Conservation (phyloP, 176 grass and related monocot genomes). For the Cymbopogon citratus region DNA sequence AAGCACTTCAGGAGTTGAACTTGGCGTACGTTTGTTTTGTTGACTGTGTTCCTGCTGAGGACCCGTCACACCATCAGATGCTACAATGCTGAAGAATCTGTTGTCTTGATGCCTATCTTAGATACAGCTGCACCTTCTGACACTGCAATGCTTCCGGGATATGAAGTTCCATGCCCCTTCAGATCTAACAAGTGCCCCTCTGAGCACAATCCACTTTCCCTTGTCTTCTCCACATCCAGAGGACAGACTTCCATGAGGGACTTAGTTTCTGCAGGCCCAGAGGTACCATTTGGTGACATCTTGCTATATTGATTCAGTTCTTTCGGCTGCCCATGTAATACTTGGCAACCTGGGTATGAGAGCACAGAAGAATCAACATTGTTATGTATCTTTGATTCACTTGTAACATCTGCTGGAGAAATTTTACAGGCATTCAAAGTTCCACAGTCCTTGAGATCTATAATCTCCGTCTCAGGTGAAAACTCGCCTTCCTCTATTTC, state of each 20-base stretch:
- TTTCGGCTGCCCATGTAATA: not conserved
- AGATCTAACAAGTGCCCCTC: not conserved
- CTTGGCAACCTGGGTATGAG: not conserved
- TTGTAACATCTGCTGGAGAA: conserved; percentile 5
- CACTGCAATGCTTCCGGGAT: conserved; percentile 4
- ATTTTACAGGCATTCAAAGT: conserved; percentile 13
- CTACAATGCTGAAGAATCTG: not conserved
- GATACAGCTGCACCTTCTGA: not conserved
- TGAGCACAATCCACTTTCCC: not conserved
- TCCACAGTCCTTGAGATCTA: conserved; percentile 52
- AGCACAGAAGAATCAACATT: not conserved
- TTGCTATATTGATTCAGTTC: conserved; percentile 1
- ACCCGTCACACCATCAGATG: not conserved
- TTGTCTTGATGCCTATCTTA: not conserved
- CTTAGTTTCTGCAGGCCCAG: not conserved
- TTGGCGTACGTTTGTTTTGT: not conserved
- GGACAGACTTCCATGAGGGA: not conserved
- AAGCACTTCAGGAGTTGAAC: conserved; percentile 26
- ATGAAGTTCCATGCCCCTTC: not conserved
- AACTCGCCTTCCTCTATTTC: conserved; percentile 90
- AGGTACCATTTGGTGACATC: not conserved
- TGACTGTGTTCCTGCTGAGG: conserved; percentile 1
- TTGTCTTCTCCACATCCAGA: not conserved
- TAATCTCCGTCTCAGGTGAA: conserved; percentile 47
- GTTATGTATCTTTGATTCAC: not conserved